These are phyloP conservation scores for Pistacia vera DNA, from an alignment of 345 rosid species.

Conservation along the genomic window DNA sequence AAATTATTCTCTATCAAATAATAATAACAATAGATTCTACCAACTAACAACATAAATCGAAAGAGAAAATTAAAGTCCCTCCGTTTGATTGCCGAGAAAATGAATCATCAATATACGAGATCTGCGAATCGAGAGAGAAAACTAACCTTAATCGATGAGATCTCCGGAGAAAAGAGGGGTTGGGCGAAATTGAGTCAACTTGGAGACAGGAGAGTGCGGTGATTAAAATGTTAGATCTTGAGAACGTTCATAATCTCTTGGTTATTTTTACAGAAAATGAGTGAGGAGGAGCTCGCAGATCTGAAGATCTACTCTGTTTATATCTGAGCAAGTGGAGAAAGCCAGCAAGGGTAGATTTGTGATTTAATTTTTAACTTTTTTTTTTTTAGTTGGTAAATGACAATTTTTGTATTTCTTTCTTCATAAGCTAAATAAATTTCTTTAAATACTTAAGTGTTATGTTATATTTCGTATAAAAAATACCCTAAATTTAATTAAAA, in stretches of 20 bases:
- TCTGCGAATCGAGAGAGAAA: conserved; percentile 7
- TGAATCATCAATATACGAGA: conserved; percentile 1
- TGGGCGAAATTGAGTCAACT: conserved; percentile 12
- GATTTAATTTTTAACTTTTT: not conserved
- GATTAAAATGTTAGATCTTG: conserved; percentile 23
- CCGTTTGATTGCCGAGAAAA: conserved; percentile 3
- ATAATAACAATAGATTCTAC: too few relatives aligned
- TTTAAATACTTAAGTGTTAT: too few relatives aligned
- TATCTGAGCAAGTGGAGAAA: not conserved
- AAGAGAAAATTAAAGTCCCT: not conserved
- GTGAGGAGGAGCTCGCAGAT: conserved; percentile 20
- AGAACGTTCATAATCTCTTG: not conserved
- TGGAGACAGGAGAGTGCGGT: conserved; percentile 11
- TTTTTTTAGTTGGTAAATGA: not conserved
- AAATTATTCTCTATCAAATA: not conserved
- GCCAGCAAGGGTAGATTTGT: conserved; percentile 3
- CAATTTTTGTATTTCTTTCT: too few relatives aligned
- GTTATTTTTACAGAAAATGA: not conserved
- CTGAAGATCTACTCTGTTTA: conserved; percentile 6
- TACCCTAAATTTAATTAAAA: too few relatives aligned
- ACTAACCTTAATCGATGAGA: conserved; percentile 34
- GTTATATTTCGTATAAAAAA: too few relatives aligned
- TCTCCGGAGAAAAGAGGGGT: conserved; percentile 16
- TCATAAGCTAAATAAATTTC: too few relatives aligned
- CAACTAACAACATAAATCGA: not conserved